Base-by-base conservation (phyloP, 1,284 basidiomycete species). In the Cryptococcus sp. region DNA sequence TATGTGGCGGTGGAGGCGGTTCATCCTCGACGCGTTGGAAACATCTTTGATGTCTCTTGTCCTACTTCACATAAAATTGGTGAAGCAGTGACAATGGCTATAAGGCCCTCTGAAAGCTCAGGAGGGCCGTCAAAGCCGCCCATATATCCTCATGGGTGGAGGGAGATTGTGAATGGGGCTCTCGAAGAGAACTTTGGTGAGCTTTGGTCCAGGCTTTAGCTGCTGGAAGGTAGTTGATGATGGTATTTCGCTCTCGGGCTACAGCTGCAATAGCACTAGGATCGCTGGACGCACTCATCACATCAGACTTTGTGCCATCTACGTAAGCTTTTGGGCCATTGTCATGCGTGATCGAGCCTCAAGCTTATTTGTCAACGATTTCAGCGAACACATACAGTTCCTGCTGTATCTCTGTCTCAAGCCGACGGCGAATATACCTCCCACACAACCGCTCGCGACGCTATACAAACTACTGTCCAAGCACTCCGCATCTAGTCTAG, bases 341-440 rank as follows among this genome's bases (percentile, higher is more conserved):
- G 13, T 26, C 38, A 11, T 44, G 20, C 8, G 23, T 8, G 1
- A 29, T 8, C 29, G 10, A 5, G 39, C 17, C 44, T 25, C 19
- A 41, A 44, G 23, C 29, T 44, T 10, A 50, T 23, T 46, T 56
- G 38, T 50, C 45, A 5, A 37, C 37, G 38, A 50, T 8, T 50
- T 6, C 46, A 75, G 70, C 0, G 62, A 67, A 34, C 67, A 72
- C 29, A 44, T 73, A 26, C 70, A 73, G 44, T 48, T 71, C 23
- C 62, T 75, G 23, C 54, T 74, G 1, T 66, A 68, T 51, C 63
- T 72, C 25, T 56, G 52, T 1, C 19, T 59, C 3, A 38, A 54
- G 37, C 62, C 57, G 3, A 43, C 46, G 7, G n/a, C 34, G n/a
- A n/a, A 3, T 17, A 4, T 38, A 16, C 23, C 49, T n/a, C 41